Percentiles rank a stretch among this genome's conserved stretches.
phyloP scores from a whole-genome alignment of 495 filamentous ascomycete species.

The Penicillium herquei region DNA sequence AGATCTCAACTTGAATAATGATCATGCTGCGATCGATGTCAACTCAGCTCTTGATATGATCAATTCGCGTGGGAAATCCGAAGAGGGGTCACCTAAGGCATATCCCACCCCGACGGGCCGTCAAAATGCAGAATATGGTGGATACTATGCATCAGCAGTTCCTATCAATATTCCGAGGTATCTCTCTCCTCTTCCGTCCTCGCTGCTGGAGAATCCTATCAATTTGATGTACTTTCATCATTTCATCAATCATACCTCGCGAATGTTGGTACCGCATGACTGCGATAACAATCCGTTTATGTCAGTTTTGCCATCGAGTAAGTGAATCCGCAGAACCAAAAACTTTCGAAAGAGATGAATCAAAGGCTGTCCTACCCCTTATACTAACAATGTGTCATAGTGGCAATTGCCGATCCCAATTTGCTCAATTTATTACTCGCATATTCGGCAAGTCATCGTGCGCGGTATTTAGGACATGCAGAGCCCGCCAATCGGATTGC shows the following conservation, averaged over 20 bases:
- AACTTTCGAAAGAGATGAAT: too few relatives aligned
- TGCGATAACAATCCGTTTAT: slow-evolving; percentile 73
- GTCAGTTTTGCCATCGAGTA: slow-evolving; percentile 66
- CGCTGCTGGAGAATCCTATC: slow-evolving; percentile 72
- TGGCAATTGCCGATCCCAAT: slow-evolving; percentile 66
- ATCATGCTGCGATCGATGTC: slow-evolving; percentile 54
- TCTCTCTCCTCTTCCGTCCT: slow-evolving; percentile 64
- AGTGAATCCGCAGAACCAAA: slow-evolving; percentile 24
- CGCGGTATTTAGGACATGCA: slow-evolving; percentile 68
- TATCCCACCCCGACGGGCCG: slow-evolving; percentile 1
- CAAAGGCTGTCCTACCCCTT: not conserved
- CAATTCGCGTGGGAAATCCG: slow-evolving; percentile 16
- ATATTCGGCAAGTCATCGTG: slow-evolving; percentile 80
- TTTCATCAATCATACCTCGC: slow-evolving; percentile 76
- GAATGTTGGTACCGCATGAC: slow-evolving; percentile 73
- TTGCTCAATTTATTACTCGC: slow-evolving; percentile 77
- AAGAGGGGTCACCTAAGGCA: not conserved
- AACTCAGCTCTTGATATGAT: slow-evolving; percentile 37
- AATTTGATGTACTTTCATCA: slow-evolving; percentile 77
- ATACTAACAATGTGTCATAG: slow-evolving; percentile 30
- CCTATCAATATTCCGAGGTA: slow-evolving; percentile 64
- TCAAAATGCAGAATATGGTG: slow-evolving; percentile 20
- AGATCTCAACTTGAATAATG: slow-evolving; percentile 68
- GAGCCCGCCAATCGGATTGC: slow-evolving; percentile 80
- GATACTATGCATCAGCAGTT: slow-evolving; percentile 70